Base-by-base conservation (phyloP, 2,329 filamentous ascomycete genomes). In the Mycogone perniciosa region DNA sequence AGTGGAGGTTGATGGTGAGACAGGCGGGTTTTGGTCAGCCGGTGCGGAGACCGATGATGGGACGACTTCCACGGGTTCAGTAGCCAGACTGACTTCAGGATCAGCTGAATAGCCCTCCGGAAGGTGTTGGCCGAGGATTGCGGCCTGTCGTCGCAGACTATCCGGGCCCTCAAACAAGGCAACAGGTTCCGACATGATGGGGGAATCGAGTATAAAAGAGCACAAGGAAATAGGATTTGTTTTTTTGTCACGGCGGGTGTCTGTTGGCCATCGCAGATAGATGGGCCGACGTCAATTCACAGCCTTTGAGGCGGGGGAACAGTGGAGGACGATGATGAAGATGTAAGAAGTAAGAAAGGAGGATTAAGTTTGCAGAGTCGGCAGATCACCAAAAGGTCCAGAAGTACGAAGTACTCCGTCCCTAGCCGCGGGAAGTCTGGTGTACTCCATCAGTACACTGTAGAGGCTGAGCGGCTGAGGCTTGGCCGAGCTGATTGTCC, bases 31-130 rank as follows among this genome's bases (percentile, higher is more conserved):
- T 26, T 47, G 50, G 48, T 48, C 48, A n/a, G 52, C 49, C 1
- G 46, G 38, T 27, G 50, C 42, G 10, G 30, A 30, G 26, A 40
- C 20, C 27, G 42, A 33, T 13, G 38, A n/a, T 6, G 29, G 29
- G 10, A 49, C 50, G 7, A 51, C 54, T 29, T 55, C 48, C 31
- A 59, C 40, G n/a, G 57, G 53, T 7, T 56, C 53, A 10, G 44
- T 48, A 33, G 56, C 58, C 31, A 67, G 52, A 48, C 66, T 68
- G 50, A 62, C 67, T n/a, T 69, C 66, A 13, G 68, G 63, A 6
- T 66, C 67, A 33, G 68, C 68, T 26, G 68, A 70, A 56, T 68
- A 71, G 34, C 68, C 68, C 46, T 70, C 68, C 9, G 68, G 68
- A 1, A 71, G 60, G 48, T 67, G 68, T 31, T 64, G 64, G 13